Evolutionary conservation across 352 stramenopile genomes (phyloP), one percentile per base, ranked within the genome.

Genomic region (Phytopythium kandeliae): DNA sequence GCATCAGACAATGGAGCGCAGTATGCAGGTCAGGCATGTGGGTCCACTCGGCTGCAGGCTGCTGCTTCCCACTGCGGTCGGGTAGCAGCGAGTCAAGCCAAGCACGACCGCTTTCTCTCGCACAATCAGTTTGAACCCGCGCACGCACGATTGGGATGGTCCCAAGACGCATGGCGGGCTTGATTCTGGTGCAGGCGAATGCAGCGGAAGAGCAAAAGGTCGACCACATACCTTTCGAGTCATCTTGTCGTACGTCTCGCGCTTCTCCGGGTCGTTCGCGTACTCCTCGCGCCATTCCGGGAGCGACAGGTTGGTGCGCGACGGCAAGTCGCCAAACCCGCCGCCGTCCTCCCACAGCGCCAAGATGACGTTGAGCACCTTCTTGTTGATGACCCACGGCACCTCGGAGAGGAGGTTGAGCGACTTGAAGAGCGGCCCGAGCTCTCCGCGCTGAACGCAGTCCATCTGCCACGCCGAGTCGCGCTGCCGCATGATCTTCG

Each of bases 311-410:
- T 96, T 71, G 5, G 59, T 58, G 13, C 79, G 67, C 9, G 86
- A 83, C 24, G 96, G 97, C 54, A 99, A 80, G 41, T 99, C 97
- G 47, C 94, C 95, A 51, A 99, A 86, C 37, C 78, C 72, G 17
- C 96, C 86, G 41, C 92, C 94, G 12, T 80, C 42, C 26, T 97
- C 79, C 92, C 92, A 98, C 28, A 97, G 84, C 44, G 91, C 67
- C 52, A 96, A 58, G 21, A 97, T 85, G 15, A 98, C 81, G 28
- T 97, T 60, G 21, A 98, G 77, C 37, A 99, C 84, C 54, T 92
- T 76, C 25, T 89, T 78, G 71, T 99, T 99, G 41, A 99, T 96
- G 33, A 86, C 78, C 96, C 96, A 99, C 22, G 91, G 80, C 28
- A 98, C 92, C 28, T 88, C 85, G 7, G 89, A 79, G 33, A 99